These are phyloP conservation scores for Gaeumannomyces tritici DNA, from an alignment of 2,329 filamentous ascomycete species.

Conservation along the genomic window DNA sequence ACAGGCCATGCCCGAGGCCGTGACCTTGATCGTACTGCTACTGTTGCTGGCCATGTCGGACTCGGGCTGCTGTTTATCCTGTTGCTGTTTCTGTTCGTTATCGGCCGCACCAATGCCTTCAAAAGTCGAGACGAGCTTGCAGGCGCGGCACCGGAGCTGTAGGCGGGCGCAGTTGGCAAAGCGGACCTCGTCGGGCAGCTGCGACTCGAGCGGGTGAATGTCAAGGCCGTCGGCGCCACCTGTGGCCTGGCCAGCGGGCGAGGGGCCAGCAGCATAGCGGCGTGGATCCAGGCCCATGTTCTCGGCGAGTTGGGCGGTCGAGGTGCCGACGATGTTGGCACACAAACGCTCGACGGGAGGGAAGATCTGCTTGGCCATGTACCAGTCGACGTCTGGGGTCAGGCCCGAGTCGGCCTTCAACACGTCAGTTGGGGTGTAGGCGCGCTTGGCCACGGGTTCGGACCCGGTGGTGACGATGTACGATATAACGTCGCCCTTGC, in stretches of 20 bases:
- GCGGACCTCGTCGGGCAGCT: conserved; percentile 83
- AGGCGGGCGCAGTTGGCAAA: conserved; percentile 76
- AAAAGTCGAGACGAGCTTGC: conserved; percentile 63
- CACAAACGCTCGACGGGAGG: conserved; percentile 96
- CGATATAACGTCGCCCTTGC: conserved; percentile 90
- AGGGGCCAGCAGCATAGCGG: conserved; percentile 53
- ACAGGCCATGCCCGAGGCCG: conserved; percentile 68
- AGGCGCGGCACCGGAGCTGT: conserved; percentile 69
- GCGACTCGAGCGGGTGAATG: conserved; percentile 86
- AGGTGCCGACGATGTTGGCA: conserved; percentile 88
- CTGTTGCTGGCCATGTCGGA: neutral
- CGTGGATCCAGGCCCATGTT: conserved; percentile 85
- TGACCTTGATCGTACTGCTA: conserved; percentile 34
- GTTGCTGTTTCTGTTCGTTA: neutral
- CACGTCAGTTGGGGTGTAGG: conserved; percentile 78
- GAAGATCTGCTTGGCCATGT: conserved; percentile 96
- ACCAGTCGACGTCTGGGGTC: conserved; percentile 91
- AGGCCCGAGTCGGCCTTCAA: conserved; percentile 67
- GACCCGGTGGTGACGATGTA: conserved; percentile 76
- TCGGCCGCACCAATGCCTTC: conserved; percentile 57
- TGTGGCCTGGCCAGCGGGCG: conserved; percentile 29
- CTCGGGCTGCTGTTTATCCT: neutral
- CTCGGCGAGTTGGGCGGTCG: conserved; percentile 80
- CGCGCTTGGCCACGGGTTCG: conserved; percentile 75
- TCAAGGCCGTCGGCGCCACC: conserved; percentile 50